These are phyloP conservation scores for Pseudomonodictys pantanalensis DNA, from an alignment of 495 filamentous ascomycete genomes.

Conservation along the genomic window DNA sequence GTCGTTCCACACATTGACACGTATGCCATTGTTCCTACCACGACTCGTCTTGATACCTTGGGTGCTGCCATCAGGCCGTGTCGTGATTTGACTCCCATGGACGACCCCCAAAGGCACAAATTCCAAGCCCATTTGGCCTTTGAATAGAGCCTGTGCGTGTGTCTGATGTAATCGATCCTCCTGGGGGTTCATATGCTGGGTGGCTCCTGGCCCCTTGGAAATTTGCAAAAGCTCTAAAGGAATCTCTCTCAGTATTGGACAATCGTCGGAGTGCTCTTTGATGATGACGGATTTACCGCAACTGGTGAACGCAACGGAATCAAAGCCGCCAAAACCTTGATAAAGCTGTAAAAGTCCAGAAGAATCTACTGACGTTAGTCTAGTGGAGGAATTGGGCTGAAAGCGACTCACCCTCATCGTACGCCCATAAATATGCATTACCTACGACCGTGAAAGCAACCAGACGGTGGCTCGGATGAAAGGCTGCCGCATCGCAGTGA, in stretches of 20 bases:
- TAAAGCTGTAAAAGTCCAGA: not conserved
- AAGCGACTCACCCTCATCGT: not conserved
- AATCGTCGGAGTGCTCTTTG: not conserved
- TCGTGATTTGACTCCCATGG: not conserved
- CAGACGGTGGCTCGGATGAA: not conserved
- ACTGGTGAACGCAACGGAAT: not conserved
- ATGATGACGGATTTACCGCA: not conserved
- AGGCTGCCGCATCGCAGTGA: not conserved
- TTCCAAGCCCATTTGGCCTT: no score
- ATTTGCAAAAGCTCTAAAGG: not conserved
- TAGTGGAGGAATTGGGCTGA: not conserved
- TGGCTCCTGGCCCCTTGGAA: no score
- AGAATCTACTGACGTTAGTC: not conserved
- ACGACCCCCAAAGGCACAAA: not conserved
- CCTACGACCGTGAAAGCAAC: not conserved
- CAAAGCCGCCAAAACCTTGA: not conserved
- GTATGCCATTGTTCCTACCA: not conserved
- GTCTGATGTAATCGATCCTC: no score
- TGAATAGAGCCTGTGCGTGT: no score
- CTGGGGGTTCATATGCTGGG: no score
- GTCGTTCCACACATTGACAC: not conserved
- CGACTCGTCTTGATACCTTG: not conserved
- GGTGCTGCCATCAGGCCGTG: not conserved
- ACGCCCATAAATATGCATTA: not conserved
- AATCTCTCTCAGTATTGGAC: not conserved